Conservation (phyloP, 805 yeast species). For the Jamesozyma hellenica region DNA sequence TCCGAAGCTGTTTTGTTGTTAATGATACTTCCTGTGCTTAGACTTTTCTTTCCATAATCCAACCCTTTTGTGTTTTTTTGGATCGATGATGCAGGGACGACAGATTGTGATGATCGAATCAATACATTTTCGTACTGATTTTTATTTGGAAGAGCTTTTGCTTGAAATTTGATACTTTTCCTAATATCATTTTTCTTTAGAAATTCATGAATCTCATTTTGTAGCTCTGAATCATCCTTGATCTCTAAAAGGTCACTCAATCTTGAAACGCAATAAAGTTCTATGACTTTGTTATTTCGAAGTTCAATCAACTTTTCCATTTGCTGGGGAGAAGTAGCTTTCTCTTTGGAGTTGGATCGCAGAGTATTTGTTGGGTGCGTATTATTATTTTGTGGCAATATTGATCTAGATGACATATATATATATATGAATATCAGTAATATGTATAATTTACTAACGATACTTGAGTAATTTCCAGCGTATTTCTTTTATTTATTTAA, state of each 20-base stretch:
- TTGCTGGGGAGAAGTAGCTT: not conserved
- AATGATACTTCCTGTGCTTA: conserved; percentile 3
- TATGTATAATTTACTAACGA: too few species aligned
- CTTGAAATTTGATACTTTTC: conserved; percentile 35
- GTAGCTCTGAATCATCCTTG: conserved; percentile 32
- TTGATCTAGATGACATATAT: conserved; percentile 10
- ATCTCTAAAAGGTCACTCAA: conserved; percentile 37
- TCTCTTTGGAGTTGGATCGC: not conserved
- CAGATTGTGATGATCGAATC: not conserved
- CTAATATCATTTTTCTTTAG: conserved; percentile 44
- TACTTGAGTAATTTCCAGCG: too few species aligned
- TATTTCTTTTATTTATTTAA: not conserved
- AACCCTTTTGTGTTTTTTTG: not conserved
- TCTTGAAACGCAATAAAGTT: conserved; percentile 49
- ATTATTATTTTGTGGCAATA: conserved; percentile 7
- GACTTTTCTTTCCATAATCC: conserved; percentile 1
- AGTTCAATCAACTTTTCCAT: conserved; percentile 34
- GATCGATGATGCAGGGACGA: not conserved
- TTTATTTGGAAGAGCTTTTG: conserved; percentile 19
- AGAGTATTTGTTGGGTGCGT: not conserved
- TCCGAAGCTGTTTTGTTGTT: not conserved
- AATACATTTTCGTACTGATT: not conserved
- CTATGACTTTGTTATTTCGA: conserved; percentile 50
- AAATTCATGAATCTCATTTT: conserved; percentile 36
- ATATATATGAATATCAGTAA: not conserved